Base-by-base conservation (phyloP, 345 rosid genomes). In the Syzygium jambos region DNA sequence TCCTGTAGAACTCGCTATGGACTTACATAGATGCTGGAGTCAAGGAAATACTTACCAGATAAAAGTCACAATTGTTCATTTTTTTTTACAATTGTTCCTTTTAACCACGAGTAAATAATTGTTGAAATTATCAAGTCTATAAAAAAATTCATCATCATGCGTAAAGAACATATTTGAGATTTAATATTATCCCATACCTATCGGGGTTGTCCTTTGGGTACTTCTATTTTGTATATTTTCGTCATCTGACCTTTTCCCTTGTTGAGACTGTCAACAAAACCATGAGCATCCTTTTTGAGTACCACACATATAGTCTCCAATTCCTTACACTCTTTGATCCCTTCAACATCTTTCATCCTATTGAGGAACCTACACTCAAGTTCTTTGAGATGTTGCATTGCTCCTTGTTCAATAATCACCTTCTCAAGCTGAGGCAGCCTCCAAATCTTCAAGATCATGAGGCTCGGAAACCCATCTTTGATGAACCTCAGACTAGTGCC, bases 271-370 rank as follows among this genome's bases (percentile, higher is more conserved):
- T 11, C 17, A 13, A 27, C 73, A 5, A 61, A n/a, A n/a, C 1
- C 0, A 0, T 0, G 17, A n/a, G 9, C 34, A 61, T 9, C 34
- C 38, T 6, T 13, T n/a, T n/a, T 1, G 2, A 6, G 0, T 14
- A 61, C 9, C 2, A n/a, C 73, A 6, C 4, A 0, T 1, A n/a
- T n/a, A 13, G 1, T 61, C 73, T 61, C 19, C 0, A 61, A 2
- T n/a, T 14, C 9, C 19, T n/a, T 3, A 1, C 73, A 61, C 0
- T 3, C 2, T 0, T n/a, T 3, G 73, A 61, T 61, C 73, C 73
- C 73, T n/a, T 0, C 0, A n/a, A 14, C 19, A 2, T 6, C 2
- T n/a, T 0, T 61, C 1, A 1, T 27, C 8, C 0, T 1, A 61
- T 61, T 0, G 41, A 29, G 21, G 2, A 6, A 1, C 77, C 77